Conservation (phyloP, 495 filamentous ascomycete species). For the Podospora australis region DNA sequence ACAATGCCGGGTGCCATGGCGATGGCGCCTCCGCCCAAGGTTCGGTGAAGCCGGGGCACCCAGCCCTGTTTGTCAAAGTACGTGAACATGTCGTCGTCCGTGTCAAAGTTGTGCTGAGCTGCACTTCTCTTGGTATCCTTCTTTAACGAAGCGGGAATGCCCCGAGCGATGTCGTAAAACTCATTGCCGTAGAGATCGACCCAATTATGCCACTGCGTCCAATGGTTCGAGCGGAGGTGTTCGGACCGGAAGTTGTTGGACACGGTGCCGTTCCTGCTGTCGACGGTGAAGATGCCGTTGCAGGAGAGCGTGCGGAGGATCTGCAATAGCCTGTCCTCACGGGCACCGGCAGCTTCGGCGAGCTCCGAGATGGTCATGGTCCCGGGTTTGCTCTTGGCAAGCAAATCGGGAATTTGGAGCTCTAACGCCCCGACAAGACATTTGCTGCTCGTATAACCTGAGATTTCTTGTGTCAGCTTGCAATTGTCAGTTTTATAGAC, state of each 20-base stretch:
- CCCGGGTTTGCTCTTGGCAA: background rate
- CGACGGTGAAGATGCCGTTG: conserved; percentile 25
- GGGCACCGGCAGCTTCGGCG: conserved; percentile 7
- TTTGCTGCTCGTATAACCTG: conserved; percentile 18
- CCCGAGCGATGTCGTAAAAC: conserved; percentile 31
- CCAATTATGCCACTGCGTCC: conserved; percentile 33
- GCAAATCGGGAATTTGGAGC: conserved; percentile 15
- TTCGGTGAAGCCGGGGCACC: conserved; percentile 23
- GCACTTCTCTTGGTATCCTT: conserved; percentile 6
- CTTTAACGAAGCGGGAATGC: conserved; percentile 16
- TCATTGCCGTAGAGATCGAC: conserved; percentile 27
- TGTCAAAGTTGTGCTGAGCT: conserved; percentile 28
- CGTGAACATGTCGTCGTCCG: conserved; percentile 27
- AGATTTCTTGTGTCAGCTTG: no score
- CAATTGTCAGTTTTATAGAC: no score
- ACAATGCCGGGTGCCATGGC: conserved; percentile 30
- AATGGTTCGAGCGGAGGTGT: conserved; percentile 21
- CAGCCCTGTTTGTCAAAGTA: conserved; percentile 26
- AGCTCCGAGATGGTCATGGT: conserved; percentile 11
- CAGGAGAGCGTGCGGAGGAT: conserved; percentile 11
- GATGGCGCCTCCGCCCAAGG: conserved; percentile 24
- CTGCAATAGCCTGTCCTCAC: conserved; percentile 15
- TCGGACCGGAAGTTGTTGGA: conserved; percentile 18
- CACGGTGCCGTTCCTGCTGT: background rate
- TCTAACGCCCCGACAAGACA: conserved; percentile 14